A percentile compares a stretch with the other conserved stretches of the same genome.
phyloP scores from a whole-genome alignment of 208 protist species.

The Dictyostelium gargantuum region DNA sequence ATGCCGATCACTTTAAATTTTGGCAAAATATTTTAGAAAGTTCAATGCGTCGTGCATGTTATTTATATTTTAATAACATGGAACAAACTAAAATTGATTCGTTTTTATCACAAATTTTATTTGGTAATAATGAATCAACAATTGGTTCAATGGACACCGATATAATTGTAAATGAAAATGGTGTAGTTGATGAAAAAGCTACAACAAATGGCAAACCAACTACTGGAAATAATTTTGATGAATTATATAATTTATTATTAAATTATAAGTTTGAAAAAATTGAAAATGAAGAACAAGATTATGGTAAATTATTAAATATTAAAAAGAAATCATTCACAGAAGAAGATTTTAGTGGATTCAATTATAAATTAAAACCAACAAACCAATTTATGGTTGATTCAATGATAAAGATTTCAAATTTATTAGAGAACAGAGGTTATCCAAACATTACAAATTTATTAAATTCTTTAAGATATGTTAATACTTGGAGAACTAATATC shows the following conservation, averaged over 20 bases:
- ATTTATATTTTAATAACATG: background rate
- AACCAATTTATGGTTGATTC: background rate
- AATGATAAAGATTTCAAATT: background rate
- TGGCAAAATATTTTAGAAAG: constrained; percentile 13
- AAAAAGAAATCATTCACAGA: background rate
- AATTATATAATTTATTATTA: background rate
- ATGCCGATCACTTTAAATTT: background rate
- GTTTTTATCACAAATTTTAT: background rate
- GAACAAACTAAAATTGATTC: constrained; percentile 30
- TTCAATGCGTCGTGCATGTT: constrained; percentile 10
- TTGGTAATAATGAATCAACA: background rate
- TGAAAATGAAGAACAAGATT: background rate
- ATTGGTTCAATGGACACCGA: too few species aligned
- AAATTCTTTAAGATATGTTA: background rate
- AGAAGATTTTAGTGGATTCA: background rate
- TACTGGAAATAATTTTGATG: background rate
- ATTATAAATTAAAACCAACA: background rate
- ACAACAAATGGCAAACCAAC: too few species aligned
- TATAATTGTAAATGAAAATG: too few species aligned
- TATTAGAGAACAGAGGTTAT: constrained; percentile 38
- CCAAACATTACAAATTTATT: background rate
- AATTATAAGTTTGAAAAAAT: background rate
- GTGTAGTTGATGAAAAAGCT: background rate
- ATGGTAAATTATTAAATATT: background rate
- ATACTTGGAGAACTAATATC: background rate